phyloP scores from a whole-genome alignment of 1,139 yeast species.

The Scheffersomyces segobiensis region DNA sequence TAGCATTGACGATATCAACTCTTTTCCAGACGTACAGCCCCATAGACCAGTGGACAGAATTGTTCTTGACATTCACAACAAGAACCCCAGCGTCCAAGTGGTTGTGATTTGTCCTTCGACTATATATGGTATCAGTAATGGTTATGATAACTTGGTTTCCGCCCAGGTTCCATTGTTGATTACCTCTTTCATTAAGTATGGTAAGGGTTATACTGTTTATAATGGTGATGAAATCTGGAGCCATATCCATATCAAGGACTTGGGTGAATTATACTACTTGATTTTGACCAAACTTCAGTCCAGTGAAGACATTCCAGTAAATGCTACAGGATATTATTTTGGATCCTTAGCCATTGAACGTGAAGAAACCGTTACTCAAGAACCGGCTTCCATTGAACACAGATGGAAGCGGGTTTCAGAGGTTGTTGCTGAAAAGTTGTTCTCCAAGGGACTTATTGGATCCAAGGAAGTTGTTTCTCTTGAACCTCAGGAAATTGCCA shows the following conservation, averaged over 20 bases:
- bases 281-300: conserved; percentile 21
- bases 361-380: conserved; percentile 16
- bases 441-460: conserved; percentile 13
- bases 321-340: conserved; percentile 38
- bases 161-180: conserved; percentile 33
- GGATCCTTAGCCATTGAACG: conserved; percentile 22
- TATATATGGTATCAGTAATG: conserved; percentile 28
- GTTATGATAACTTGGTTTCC: conserved; percentile 33
- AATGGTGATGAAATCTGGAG: conserved; percentile 37
- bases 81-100: conserved; percentile 18
- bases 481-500: conserved; percentile 15
- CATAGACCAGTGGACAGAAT: conserved; percentile 38
- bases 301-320: conserved; percentile 26
- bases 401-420: conserved; percentile 32
- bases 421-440: conserved; percentile 20
- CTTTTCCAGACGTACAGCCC: conserved; percentile 31
- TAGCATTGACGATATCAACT: conserved; percentile 28
- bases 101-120: conserved; percentile 26
- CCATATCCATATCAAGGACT: conserved; percentile 37
- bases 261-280: conserved; percentile 32
- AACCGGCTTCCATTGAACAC: conserved; percentile 25
- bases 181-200: conserved; percentile 19
- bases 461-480: conserved; percentile 19
- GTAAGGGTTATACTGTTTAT: conserved; percentile 30
- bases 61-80: conserved; percentile 27